Base-by-base conservation (phyloP, 768 basidiomycete species). In the Russula compacta region DNA sequence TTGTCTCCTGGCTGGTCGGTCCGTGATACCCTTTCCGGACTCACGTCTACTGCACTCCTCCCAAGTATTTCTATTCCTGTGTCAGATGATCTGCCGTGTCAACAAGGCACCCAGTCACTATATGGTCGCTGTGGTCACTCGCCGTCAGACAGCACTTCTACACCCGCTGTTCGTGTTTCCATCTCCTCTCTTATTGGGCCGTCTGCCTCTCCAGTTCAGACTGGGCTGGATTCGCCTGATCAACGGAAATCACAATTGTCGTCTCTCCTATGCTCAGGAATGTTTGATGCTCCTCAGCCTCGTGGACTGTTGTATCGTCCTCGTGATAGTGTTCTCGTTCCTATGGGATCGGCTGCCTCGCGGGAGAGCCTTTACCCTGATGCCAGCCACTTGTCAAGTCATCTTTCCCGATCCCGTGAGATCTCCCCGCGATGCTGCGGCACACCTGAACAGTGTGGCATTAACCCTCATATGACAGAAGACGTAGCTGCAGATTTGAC, bases 11-110 rank as follows among this genome's bases (percentile, higher is more conserved):
- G 50, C 24, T 29, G 46, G 39, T 52, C 60, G 3, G 49, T 57
- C 54, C 48, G 10, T 33, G 60, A 62, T 32, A 38, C 53, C 24
- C 53, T 64, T 29, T 63, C 54, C 24, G 49, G 51, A 40, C 48
- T 64, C 17, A 58, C 51, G 2, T 48, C 56, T 53, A 32, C 19
- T 15, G 10, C 29, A n/a, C 32, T 17, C 35, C 39, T 5, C 2
- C 56, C 36, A 17, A 44, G 33, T n/a, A 17, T 5, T 7, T 33
- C 54, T 42, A 35, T n/a, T 10, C 35, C 38, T 29, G n/a, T 17
- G 39, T 21, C 36, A 36, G 43, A 39, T 44, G 54, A 44, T 39
- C 29, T 36, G 15, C 29, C 17, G n/a, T 10, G 21, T 8, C 53
- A 24, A 21, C 40, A 43, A 39, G 48, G 39, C 12, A 21, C 21